A percentile compares a stretch with the other conserved stretches of the same genome.
Conservation (phyloP, 2,329 filamentous ascomycete genomes). For the Claviceps maximensis region DNA sequence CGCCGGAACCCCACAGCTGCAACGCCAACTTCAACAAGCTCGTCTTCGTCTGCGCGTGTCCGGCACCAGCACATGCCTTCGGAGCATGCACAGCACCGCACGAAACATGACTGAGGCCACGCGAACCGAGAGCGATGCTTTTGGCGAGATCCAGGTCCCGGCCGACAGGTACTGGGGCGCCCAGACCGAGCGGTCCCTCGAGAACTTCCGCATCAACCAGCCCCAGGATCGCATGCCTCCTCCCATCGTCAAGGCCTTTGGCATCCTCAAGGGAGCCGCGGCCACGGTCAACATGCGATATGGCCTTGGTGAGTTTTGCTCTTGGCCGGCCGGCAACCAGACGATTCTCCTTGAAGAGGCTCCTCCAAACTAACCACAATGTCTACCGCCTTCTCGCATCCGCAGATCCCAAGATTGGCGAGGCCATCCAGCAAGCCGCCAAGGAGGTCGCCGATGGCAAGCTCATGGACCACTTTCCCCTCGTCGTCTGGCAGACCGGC, state of each 20-base stretch:
- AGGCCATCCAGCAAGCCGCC: conserved; percentile 90
- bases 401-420: conserved; percentile 56
- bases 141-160: conserved; percentile 88
- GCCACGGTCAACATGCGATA: conserved; percentile 92
- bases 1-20: conserved; percentile 3
- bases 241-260: conserved; percentile 83
- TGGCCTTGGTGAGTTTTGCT: conserved; percentile 51
- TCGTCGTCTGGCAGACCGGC: conserved; percentile 98
- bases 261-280: conserved; percentile 92
- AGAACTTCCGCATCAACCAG: conserved; percentile 99
- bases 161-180: conserved; percentile 97
- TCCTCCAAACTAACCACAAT: not conserved
- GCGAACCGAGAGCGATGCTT: conserved; percentile 90
- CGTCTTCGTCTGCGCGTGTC: not conserved
- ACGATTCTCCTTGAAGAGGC: no score
- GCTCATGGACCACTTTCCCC: conserved; percentile 92
- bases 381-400: no score
- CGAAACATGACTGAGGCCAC: conserved; percentile 27
- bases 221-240: conserved; percentile 97
- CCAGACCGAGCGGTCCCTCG: conserved; percentile 88
- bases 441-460: conserved; percentile 87
- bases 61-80: conserved; percentile 7
- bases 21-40: not conserved
- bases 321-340: no score
- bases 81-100: conserved; percentile 6